Base-by-base conservation (phyloP, 73 alveolate genomes). In the Uronychia setigera region DNA sequence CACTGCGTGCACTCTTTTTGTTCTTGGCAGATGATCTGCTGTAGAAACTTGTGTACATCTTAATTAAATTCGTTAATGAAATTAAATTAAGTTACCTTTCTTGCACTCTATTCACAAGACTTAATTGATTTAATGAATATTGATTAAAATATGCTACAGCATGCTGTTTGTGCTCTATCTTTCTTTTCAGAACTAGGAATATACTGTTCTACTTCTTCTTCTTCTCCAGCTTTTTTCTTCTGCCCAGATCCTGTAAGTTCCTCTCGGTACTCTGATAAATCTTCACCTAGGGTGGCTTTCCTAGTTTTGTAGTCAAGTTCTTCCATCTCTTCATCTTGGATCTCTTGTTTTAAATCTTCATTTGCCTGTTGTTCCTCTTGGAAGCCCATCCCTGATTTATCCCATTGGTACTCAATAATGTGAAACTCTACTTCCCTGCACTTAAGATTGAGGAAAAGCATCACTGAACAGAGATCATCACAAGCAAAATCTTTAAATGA, bases 371-470 rank as follows among this genome's bases (percentile, higher is more conserved):
- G 74, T 33, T 67, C 58, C 34, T 78, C 87, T 0, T 33, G 26
- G 29, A 28, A 19, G 29, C 30, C 77, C 19, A 60, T 19, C 26
- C 32, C 26, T n/a, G 90, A 60, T 79, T 34, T 88, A 33, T 88
- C 91, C 77, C 74, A 88, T 29, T 82, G 88, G 90, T 89, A 88
- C 60, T 88, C 82, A 1, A 88, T 60, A 13, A 79, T 31, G 59
- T 82, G 80, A 29, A 83, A 79, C 60, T 83, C 91, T 0, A 88
- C 60, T 0, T 76, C 78, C 59, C 91, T 77, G 80, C 91, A 33
- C 59, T 83, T 82, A 29, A 79, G 88, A 33, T 88, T 88, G 78
- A 88, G 57, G 31, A 83, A 76, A 32, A 88, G 83, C 60, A 88
- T 57, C 31, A 60, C 46, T 25, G 94, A 60, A 80, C 91, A 76